Percentiles rank a stretch among this genome's conserved stretches.
phyloP scores from a whole-genome alignment of 495 filamentous ascomycete species.

The Neurospora pannonica region DNA sequence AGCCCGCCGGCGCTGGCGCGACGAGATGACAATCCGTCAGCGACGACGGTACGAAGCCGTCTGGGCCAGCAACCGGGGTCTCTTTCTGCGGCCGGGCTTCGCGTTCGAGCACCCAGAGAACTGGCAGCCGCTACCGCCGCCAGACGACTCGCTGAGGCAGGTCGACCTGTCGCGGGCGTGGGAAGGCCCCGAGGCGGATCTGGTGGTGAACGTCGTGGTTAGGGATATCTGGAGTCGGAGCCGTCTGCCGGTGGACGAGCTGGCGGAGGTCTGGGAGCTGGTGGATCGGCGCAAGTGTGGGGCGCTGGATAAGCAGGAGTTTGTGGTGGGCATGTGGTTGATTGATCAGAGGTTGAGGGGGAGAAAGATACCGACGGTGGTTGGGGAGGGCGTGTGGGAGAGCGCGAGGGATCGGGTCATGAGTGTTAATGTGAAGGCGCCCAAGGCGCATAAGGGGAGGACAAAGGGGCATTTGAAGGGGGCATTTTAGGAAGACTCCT shows the following conservation, averaged over 20 bases:
- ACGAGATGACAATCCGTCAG: constrained; percentile 65
- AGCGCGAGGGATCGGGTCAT: constrained; percentile 54
- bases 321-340: constrained; percentile 93
- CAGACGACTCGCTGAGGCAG: background rate
- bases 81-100: constrained; percentile 25
- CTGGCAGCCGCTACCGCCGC: background rate
- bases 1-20: constrained; percentile 72
- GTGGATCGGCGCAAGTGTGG: constrained; percentile 60
- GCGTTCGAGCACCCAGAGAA: constrained; percentile 3
- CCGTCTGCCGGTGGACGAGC: constrained; percentile 52
- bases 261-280: constrained; percentile 78
- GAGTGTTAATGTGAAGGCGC: constrained; percentile 24
- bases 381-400: constrained; percentile 77
- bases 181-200: constrained; percentile 30
- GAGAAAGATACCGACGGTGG: constrained; percentile 70
- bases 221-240: constrained; percentile 81
- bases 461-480: background rate
- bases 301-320: constrained; percentile 64
- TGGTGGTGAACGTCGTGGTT: constrained; percentile 69
- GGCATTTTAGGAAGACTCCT: background rate
- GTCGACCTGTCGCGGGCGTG: constrained; percentile 6
- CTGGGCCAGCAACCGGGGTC: constrained; percentile 85
- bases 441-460: background rate
- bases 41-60: constrained; percentile 91
- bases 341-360: constrained; percentile 85